phyloP scores from a whole-genome alignment of 345 rosid species.

The Lenwebbia sp. region DNA sequence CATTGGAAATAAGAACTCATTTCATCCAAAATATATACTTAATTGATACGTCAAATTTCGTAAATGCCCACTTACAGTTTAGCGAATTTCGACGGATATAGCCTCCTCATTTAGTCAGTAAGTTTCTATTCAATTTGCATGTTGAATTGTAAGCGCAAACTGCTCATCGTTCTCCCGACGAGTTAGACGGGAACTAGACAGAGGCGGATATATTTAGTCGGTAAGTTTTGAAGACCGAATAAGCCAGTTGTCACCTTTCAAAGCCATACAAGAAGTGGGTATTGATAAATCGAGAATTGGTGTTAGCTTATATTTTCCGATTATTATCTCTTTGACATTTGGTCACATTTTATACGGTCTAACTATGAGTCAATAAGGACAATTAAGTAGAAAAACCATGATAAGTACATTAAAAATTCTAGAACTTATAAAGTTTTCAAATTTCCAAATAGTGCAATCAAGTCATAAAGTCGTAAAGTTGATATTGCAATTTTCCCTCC shows the following conservation, averaged over 20 bases:
- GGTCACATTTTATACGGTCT: background rate
- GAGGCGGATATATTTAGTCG: too few relatives aligned
- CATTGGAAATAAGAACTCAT: background rate
- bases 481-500: background rate
- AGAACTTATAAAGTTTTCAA: background rate
- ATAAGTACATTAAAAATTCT: background rate
- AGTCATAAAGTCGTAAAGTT: too few relatives aligned
- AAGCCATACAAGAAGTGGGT: background rate
- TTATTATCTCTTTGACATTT: too few relatives aligned
- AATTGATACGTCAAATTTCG: background rate
- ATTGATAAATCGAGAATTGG: background rate
- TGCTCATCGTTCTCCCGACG: too few relatives aligned
- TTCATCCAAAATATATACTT: background rate
- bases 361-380: background rate
- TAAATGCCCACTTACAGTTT: background rate
- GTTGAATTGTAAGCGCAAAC: too few relatives aligned
- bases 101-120: background rate
- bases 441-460: too few relatives aligned
- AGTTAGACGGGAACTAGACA: too few relatives aligned
- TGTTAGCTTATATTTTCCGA: background rate
- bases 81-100: background rate
- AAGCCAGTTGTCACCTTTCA: background rate
- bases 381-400: background rate
- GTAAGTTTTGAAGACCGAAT: background rate
- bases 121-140: background rate